Evolutionary conservation across 495 filamentous ascomycete species (phyloP), one percentile per base, ranked within the genome.

Genomic region (Pyrenula aspistea): DNA sequence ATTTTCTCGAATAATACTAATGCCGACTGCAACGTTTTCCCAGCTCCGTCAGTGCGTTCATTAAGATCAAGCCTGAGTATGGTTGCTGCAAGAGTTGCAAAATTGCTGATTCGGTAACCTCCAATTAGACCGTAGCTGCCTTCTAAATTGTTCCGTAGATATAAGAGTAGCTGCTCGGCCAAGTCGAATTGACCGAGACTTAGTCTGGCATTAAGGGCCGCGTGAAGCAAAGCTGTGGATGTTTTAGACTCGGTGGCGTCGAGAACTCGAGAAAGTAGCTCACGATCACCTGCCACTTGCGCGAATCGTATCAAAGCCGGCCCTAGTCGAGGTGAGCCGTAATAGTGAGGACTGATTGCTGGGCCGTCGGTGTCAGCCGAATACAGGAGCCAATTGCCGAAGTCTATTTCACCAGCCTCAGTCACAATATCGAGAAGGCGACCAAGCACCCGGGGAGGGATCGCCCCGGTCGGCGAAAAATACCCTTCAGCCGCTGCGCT

Each of bases 271-370:
- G 19, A 24, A 10, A 52, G 19, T 52, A 52, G 20, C 10, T 21
- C 8, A 20, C 22, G 50, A 24, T 52, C 50, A 21, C 22, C 50
- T 52, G 78, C 74, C 20, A 78, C 75, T 22, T 72, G 67, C 3
- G 80, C 83, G 60, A 81, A 84, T 10, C 79, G 74, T 15, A 85
- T 61, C 22, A 86, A 70, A 1, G 80, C 71, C n/a, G 81, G 75
- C 2, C 78, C 73, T 23, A 86, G 56, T 24, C 59, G 63, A 19
- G 72, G 73, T 51, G 79, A 62, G 1, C 63, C 60, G 60, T 85
- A 86, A 25, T 72, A 56, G 22, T 57, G 59, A 3, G 58, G 55
- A 49, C 72, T 65, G n/a, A 86, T 78, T 0, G 77, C 23, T 23
- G 80, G 80, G 2, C 80, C 82, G 62, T 85, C 82, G 1, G 81